These are phyloP conservation scores for Potentilla sterilis DNA, from an alignment of 306 rosid species.

Conservation along the genomic window DNA sequence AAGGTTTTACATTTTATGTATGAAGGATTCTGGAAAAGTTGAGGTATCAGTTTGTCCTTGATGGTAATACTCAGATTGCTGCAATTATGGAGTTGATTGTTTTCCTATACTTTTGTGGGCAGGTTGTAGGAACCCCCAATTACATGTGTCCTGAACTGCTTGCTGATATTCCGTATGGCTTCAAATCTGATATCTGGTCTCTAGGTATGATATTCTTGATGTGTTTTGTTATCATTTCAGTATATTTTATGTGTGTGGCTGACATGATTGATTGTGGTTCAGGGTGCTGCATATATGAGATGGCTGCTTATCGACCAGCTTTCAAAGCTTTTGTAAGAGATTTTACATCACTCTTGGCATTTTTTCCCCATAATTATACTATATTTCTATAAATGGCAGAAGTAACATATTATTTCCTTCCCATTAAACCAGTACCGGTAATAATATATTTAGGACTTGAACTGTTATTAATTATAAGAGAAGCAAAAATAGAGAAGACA, in stretches of 20 bases:
- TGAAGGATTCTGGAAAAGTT: background rate
- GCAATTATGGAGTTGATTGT: background rate
- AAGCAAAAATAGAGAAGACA: background rate
- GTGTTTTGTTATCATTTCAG: constrained; percentile 1
- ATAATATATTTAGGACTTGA: background rate
- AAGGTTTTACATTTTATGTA: background rate
- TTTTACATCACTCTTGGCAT: constrained; percentile 20
- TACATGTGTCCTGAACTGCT: constrained; percentile 99
- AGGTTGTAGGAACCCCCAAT: constrained; percentile 99
- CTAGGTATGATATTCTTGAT: constrained; percentile 59
- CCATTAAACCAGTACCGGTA: background rate
- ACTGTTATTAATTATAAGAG: background rate
- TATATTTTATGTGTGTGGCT: constrained; percentile 21
- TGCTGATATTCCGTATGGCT: constrained; percentile 98
- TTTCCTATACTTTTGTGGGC: constrained; percentile 18
- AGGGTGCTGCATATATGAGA: constrained; percentile 99
- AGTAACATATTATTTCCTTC: background rate
- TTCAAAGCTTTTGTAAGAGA: constrained; percentile 96
- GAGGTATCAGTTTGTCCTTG: background rate
- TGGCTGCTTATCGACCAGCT: constrained; percentile 99
- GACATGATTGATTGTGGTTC: constrained; percentile 33
- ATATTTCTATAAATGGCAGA: background rate
- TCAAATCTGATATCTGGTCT: constrained; percentile 99
- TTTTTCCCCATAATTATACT: background rate
- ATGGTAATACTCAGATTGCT: constrained; percentile 4